Evolutionary conservation across 2,329 filamentous ascomycete genomes (phyloP), one percentile per base, ranked within the genome.

Genomic region (Simplicillium aogashimaense): DNA sequence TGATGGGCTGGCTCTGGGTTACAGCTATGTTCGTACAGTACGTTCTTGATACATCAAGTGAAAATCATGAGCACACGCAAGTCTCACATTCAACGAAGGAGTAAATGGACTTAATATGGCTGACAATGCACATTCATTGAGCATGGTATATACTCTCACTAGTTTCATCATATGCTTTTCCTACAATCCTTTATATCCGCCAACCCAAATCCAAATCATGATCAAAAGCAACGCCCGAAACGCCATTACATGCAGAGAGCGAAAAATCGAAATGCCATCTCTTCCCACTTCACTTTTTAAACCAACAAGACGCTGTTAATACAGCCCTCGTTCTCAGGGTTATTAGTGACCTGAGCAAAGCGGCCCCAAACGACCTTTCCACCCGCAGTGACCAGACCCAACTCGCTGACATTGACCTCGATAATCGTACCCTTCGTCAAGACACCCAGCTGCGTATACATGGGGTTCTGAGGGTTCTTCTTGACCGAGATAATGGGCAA

Each of bases 321-420:
- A 45, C 66, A 67, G 15, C 65, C 65, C 39, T 68, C 65, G 45
- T 64, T 64, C 53, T 71, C 67, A 3, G 65, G 64, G 49, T 67
- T 68, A 54, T 72, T 74, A 16, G 72, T 72, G 34, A 86, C 72
- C 61, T 88, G 83, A 7, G 84, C 85, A 65, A 81, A 92, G 50
- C 86, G 74, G 51, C 86, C 88, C 89, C 89, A 95, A 7, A 90
- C 86, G 8, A 95, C 86, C 67, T 95, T 95, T 47, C 92, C 92
- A 46, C 80, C 81, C 2, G 89, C 83, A 3, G 92, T 97, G 13
- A 94, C 87, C 45, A 97, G 69, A 47, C 92, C 92, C 47, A 97
- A 65, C 60, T 98, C 92, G 42, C 77, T 84, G 25, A 95, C 88
- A 58, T 98, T 95, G 53, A 97, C 88, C 64, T 97, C 90, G 55